Evolutionary conservation across 768 basidiomycete species (phyloP).

Genomic region (Termitomyces sp.): DNA sequence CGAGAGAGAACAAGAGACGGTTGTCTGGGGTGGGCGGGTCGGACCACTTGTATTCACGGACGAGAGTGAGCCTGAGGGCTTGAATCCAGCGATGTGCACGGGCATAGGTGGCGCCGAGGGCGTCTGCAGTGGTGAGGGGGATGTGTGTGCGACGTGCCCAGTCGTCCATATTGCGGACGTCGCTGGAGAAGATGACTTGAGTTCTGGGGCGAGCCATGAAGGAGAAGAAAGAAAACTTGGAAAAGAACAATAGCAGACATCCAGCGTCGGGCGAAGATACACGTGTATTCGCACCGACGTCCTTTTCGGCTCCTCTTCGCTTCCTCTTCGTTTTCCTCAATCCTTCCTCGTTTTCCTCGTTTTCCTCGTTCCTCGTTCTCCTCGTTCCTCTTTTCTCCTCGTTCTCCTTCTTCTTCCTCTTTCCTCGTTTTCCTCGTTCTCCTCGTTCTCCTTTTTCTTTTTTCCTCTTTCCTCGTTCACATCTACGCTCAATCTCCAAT

Average conservation of each 20-base stretch:
- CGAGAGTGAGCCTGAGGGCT: constrained; percentile 53
- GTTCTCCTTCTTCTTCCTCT: too few species aligned
- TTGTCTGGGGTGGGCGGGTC: constrained; percentile 53
- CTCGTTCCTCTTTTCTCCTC: too few species aligned
- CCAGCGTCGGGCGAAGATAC: constrained; percentile 65
- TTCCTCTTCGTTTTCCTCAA: neutral
- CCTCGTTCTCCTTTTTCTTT: too few species aligned
- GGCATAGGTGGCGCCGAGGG: constrained; percentile 74
- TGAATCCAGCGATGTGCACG: constrained; percentile 75
- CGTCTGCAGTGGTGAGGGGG: constrained; percentile 78
- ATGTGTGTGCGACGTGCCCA: constrained; percentile 79
- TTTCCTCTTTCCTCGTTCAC: too few species aligned
- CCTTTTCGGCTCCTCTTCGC: neutral
- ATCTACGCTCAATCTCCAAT: too few species aligned
- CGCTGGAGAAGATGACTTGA: constrained; percentile 73
- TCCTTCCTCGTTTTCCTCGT: neutral
- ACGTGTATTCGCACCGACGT: constrained; percentile 67
- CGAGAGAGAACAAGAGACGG: constrained; percentile 75
- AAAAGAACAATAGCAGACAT: constrained; percentile 1
- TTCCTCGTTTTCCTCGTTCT: too few species aligned
- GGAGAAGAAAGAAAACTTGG: too few species aligned
- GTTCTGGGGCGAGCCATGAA: constrained; percentile 25
- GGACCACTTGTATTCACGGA: constrained; percentile 66
- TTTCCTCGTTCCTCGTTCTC: neutral
- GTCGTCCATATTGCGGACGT: constrained; percentile 76